A percentile compares a stretch with the other conserved stretches of the same genome.
phyloP scores from a whole-genome alignment of 805 yeast genomes.

The Tetrapisispora pingtungensis region DNA sequence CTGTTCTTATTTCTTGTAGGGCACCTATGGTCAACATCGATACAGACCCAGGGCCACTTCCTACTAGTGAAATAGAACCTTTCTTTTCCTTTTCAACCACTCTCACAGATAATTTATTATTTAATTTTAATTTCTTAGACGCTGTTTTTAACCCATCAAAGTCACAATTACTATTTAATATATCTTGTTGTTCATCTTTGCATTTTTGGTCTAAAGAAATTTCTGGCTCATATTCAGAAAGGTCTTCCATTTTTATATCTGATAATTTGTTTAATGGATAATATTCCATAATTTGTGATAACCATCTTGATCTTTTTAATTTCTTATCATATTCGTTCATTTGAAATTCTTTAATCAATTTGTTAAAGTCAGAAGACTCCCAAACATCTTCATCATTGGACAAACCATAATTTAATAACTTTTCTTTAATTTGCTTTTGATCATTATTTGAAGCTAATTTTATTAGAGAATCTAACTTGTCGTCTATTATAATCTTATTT shows the following conservation, averaged over 20 bases:
- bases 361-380: slow-evolving; percentile 49
- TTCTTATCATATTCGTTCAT: slow-evolving; percentile 43
- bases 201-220: background rate
- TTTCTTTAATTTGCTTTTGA: background rate
- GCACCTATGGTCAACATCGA: slow-evolving; percentile 82
- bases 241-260: slow-evolving; percentile 40
- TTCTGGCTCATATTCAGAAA: slow-evolving; percentile 5
- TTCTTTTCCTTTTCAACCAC: slow-evolving; percentile 6
- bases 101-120: background rate
- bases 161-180: too few relatives aligned
- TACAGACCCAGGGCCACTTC: slow-evolving; percentile 88
- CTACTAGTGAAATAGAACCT: slow-evolving; percentile 74
- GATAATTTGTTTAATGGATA: slow-evolving; percentile 66
- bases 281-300: slow-evolving; percentile 83
- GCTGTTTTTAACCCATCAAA: background rate
- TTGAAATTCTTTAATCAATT: slow-evolving; percentile 49
- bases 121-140: background rate
- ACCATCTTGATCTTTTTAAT: slow-evolving; percentile 65
- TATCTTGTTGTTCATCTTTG: too few relatives aligned
- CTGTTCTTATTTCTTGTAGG: slow-evolving; percentile 62
- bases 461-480: slow-evolving; percentile 19
- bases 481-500: slow-evolving; percentile 43
- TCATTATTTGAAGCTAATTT: background rate
- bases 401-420: slow-evolving; percentile 2
- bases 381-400: slow-evolving; percentile 56